Conservation (phyloP, 2,329 filamentous ascomycete species). For the Fusarium sp. region DNA sequence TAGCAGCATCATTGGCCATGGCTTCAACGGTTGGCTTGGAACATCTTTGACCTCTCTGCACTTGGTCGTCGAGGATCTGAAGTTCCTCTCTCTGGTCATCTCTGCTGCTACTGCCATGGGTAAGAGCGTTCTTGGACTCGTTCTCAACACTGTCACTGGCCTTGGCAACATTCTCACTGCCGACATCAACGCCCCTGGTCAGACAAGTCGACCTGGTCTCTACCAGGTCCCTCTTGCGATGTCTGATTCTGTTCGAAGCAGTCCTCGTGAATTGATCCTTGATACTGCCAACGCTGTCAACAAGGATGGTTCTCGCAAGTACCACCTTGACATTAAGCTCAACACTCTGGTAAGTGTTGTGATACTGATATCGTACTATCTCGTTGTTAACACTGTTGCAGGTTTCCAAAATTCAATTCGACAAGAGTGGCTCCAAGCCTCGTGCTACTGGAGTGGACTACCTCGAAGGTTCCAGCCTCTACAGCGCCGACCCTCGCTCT, state of each 20-base stretch:
- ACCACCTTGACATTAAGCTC: slow-evolving; percentile 46
- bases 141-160: slow-evolving; percentile 38
- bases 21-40: slow-evolving; percentile 55
- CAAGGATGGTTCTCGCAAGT: slow-evolving; percentile 43
- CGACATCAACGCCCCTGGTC: slow-evolving; percentile 45
- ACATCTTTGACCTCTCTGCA: slow-evolving; percentile 33
- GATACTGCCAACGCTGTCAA: slow-evolving; percentile 41
- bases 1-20: slow-evolving; percentile 53
- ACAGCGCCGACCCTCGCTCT: slow-evolving; percentile 42
- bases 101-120: slow-evolving; percentile 46
- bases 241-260: slow-evolving; percentile 62
- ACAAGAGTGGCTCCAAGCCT: slow-evolving; percentile 45
- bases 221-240: slow-evolving; percentile 70
- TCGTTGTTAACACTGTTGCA: rapidly evolving
- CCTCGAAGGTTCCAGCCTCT: slow-evolving; percentile 43
- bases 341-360: slow-evolving; percentile 33
- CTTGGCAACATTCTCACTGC: slow-evolving; percentile 44
- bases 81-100: slow-evolving; percentile 45
- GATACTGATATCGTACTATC: rapidly evolving
- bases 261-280: slow-evolving; percentile 67
- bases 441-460: slow-evolving; percentile 51
- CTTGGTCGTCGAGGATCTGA: slow-evolving; percentile 46
- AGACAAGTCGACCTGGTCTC: slow-evolving; percentile 45
- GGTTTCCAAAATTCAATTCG: slow-evolving; percentile 53
- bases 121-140: slow-evolving; percentile 27